Evolutionary conservation across 2,329 filamentous ascomycete species (phyloP), one percentile per base, ranked within the genome.

Genomic region (Botrytis galanthina): DNA sequence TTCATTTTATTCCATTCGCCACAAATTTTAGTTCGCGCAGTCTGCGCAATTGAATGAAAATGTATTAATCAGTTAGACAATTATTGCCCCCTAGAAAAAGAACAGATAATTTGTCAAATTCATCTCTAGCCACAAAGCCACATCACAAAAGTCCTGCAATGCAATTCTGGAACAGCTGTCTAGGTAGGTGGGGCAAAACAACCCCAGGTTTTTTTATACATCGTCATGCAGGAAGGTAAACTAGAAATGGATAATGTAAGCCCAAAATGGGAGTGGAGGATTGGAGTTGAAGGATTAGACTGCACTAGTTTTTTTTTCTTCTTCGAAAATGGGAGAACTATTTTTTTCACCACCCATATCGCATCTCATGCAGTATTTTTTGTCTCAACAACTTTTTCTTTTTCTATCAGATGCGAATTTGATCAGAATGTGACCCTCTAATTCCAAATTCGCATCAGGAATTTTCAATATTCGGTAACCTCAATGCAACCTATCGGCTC

Each of bases 31-130:
- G n/a, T 2, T 20, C n/a, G 51, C 51, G 14, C 51, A 16, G 51
- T 54, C 51, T 51, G 51, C 51, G 51, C 51, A 54, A 54, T 54
- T 5, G 2, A 54, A 16, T n/a, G 2, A 54, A 54, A 54, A 54
- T 7, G 2, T 1, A 18, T 14, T 2, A 51, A 5, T n/a, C 1
- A n/a, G 14, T 51, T 7, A 12, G 10, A n/a, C 4, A 10, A 10
- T 1, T 6, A 14, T 6, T n/a, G 4, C 5, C 10, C 26, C 37
- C 37, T 2, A 39, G 37, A 9, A 4, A 51, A 51, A 51, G 14
- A 51, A 51, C n/a, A n/a, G 48, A 26, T 26, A 48, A 3, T 51
- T n/a, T 51, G 26, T n/a, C 48, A n/a, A n/a, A n/a, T 54, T n/a
- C 20, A 1, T n/a, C 51, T 57, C 51, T 57, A 57, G 51, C n/a